Conservation (phyloP, 148 eudicot genomes). For the Fallopia convolvulus region DNA sequence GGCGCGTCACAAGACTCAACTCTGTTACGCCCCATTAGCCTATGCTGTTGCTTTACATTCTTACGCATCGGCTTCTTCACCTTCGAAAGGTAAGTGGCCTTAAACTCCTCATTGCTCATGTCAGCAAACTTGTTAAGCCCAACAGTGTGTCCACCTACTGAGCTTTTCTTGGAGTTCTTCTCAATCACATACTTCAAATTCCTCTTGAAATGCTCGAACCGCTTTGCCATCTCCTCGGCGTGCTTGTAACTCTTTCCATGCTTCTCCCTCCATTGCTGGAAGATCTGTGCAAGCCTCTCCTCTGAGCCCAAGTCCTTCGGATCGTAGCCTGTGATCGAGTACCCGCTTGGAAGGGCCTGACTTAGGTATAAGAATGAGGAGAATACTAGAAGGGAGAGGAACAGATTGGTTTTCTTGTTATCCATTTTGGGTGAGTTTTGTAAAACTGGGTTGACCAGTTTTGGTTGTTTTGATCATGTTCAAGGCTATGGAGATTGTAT, state of each 20-base stretch:
- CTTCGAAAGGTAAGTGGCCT: conserved; percentile 24
- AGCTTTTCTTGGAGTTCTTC: conserved; percentile 22
- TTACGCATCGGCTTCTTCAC: conserved; percentile 18
- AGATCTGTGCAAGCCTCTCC: conserved; percentile 31
- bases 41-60: conserved; percentile 4
- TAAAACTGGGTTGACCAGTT: conserved; percentile 10
- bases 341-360: conserved; percentile 24
- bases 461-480: conserved; percentile 10
- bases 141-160: conserved; percentile 22
- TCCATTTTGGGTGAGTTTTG: conserved; percentile 18
- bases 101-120: conserved; percentile 61
- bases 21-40: conserved; percentile 12
- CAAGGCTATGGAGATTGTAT: conserved; percentile 7
- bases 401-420: conserved; percentile 13
- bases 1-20: conserved; percentile 36
- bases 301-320: conserved; percentile 23
- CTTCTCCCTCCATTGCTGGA: conserved; percentile 44
- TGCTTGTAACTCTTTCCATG: conserved; percentile 30
- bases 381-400: conserved; percentile 19
- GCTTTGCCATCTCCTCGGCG: conserved; percentile 26
- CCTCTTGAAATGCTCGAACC: conserved; percentile 37
- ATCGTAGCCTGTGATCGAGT: conserved; percentile 29
- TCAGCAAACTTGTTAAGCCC: conserved; percentile 71
- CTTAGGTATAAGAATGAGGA: conserved; percentile 21
- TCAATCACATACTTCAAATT: conserved; percentile 38